Conservation (phyloP, 176 grass and related monocot species). For the Oryza officinalis region DNA sequence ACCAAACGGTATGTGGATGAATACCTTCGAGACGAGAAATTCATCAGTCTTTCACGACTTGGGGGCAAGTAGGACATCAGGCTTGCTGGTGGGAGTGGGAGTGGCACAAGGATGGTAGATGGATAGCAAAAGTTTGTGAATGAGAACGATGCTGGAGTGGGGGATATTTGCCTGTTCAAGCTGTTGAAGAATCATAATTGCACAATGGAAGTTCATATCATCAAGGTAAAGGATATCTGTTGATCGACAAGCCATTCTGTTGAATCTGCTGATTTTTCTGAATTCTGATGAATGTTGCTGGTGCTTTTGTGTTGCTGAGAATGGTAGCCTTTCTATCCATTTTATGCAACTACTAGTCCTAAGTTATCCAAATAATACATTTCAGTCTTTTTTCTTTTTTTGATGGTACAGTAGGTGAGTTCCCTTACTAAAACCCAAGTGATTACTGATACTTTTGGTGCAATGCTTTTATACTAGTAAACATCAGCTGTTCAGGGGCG, state of each 20-base stretch:
- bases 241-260: background rate
- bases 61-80: background rate
- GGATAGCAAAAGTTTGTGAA: background rate
- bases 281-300: background rate
- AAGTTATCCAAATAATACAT: background rate
- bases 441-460: no score
- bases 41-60: no score
- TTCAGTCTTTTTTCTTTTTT: background rate
- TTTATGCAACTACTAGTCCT: background rate
- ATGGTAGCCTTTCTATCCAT: background rate
- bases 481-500: no score
- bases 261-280: background rate
- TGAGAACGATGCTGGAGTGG: background rate
- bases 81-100: background rate
- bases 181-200: background rate
- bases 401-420: background rate
- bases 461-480: no score
- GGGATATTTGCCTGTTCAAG: slow-evolving; percentile 21
- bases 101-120: background rate
- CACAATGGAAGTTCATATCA: slow-evolving; percentile 2
- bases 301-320: background rate
- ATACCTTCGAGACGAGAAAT: background rate
- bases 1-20: background rate
- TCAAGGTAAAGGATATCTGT: background rate
- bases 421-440: no score